phyloP scores from a whole-genome alignment of 2,329 filamentous ascomycete genomes.

The Neoarthrinium moseri region DNA sequence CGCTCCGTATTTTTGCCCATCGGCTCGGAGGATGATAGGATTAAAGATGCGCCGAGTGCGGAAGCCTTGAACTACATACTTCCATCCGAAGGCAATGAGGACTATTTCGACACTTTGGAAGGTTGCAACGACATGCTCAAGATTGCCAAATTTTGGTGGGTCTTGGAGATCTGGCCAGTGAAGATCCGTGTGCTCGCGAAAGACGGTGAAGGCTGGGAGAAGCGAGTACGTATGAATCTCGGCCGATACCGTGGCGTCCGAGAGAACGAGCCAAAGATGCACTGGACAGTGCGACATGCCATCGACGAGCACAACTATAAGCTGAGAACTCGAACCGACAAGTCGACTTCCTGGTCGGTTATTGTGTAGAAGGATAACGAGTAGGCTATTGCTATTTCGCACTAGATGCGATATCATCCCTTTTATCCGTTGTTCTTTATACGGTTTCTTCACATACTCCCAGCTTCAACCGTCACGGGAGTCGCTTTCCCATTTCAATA shows the following conservation, averaged over 20 bases:
- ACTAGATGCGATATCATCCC: too few species aligned
- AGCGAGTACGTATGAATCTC: slow-evolving; percentile 34
- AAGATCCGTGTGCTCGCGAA: slow-evolving; percentile 33
- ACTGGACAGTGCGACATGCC: slow-evolving; percentile 40
- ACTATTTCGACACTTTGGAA: slow-evolving; percentile 40
- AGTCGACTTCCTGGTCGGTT: slow-evolving; percentile 30
- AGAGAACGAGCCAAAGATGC: slow-evolving; percentile 35
- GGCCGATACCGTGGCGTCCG: slow-evolving; percentile 34
- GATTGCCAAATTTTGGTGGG: slow-evolving; percentile 38
- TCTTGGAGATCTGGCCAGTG: slow-evolving; percentile 41
- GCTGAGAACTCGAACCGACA: slow-evolving; percentile 25
- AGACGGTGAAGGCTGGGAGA: slow-evolving; percentile 32
- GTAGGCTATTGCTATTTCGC: too few species aligned
- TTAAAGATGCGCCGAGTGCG: slow-evolving; percentile 17
- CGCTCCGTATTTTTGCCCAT: slow-evolving; percentile 25
- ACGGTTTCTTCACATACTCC: too few species aligned
- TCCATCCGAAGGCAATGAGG: slow-evolving; percentile 38
- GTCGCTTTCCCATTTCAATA: too few species aligned
- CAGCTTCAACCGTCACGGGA: too few species aligned
- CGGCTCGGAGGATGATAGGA: slow-evolving; percentile 20
- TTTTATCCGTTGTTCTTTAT: too few species aligned
- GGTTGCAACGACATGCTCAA: slow-evolving; percentile 38
- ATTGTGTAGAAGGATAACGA: slow-evolving; percentile 1
- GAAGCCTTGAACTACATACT: slow-evolving; percentile 17
- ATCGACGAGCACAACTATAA: slow-evolving; percentile 33